Percentiles rank a stretch among this genome's conserved stretches.
Conservation (phyloP, 345 rosid species). For the Corymbia maculata region DNA sequence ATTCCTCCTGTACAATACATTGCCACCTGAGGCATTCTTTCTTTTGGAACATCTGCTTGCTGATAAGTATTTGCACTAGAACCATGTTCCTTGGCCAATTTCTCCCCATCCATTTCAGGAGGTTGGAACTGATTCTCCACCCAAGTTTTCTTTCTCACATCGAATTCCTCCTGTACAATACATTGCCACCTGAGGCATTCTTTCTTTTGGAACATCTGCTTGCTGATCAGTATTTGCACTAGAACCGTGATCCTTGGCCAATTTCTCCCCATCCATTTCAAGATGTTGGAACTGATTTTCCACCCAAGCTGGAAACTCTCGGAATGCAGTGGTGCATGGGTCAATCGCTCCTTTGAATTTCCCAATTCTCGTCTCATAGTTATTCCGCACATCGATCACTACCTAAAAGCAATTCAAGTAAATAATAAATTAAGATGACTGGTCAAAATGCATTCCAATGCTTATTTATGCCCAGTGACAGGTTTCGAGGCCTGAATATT, state of each 20-base stretch:
- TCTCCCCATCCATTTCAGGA: slow-evolving; percentile 19
- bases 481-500: background rate
- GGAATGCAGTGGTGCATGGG: slow-evolving; percentile 82
- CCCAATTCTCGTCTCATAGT: slow-evolving; percentile 88
- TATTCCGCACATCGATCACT: slow-evolving; percentile 87
- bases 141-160: slow-evolving; percentile 96
- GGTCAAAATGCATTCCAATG: background rate
- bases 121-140: slow-evolving; percentile 50
- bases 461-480: background rate
- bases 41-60: slow-evolving; percentile 13
- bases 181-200: slow-evolving; percentile 73
- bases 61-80: slow-evolving; percentile 7
- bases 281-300: slow-evolving; percentile 45
- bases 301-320: slow-evolving; percentile 89
- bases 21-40: slow-evolving; percentile 55
- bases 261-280: slow-evolving; percentile 14
- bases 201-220: slow-evolving; percentile 11
- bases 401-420: slow-evolving; percentile 32
- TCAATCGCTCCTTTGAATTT: slow-evolving; percentile 93
- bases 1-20: slow-evolving; percentile 99
- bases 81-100: slow-evolving; percentile 1
- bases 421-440: background rate
- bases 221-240: slow-evolving; percentile 11
- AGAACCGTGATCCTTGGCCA: slow-evolving; percentile 1
- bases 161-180: slow-evolving; percentile 97